These are phyloP conservation scores for Boletus reticuloceps DNA, from an alignment of 768 basidiomycete species.

Conservation along the genomic window DNA sequence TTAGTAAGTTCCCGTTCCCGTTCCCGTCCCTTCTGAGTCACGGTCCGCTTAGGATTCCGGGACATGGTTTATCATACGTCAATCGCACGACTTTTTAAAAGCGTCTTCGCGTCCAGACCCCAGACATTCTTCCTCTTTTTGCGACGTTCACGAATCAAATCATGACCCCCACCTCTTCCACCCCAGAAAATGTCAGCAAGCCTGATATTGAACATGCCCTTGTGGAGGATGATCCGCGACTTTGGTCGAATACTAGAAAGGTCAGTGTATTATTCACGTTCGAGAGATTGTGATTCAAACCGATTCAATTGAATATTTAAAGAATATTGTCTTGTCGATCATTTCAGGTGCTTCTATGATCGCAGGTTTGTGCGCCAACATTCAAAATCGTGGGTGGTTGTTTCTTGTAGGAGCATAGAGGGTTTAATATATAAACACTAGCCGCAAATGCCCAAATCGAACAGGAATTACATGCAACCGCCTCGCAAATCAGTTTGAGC, in stretches of 20 bases:
- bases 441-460: conserved; percentile 72
- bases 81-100: too few species aligned
- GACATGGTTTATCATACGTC: too few species aligned
- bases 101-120: background rate
- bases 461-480: conserved; percentile 56
- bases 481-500: conserved; percentile 62
- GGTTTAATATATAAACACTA: conserved; percentile 25
- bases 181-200: background rate
- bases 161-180: conserved; percentile 3
- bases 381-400: conserved; percentile 28
- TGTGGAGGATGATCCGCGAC: conserved; percentile 62
- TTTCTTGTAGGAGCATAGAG: background rate
- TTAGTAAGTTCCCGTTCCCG: too few species aligned
- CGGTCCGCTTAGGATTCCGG: too few species aligned
- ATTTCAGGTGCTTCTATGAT: conserved; percentile 31
- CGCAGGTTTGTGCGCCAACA: conserved; percentile 24
- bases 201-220: conserved; percentile 38
- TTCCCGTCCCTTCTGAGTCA: too few species aligned
- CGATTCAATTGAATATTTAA: background rate
- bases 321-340: conserved; percentile 23
- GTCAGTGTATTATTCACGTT: conserved; percentile 26
- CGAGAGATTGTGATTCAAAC: background rate
- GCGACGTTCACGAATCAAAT: background rate
- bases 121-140: background rate
- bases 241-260: conserved; percentile 58